Evolutionary conservation across 1,139 yeast genomes (phyloP), one percentile per base, ranked within the genome.

Genomic region (Geotrichum klebahnii): DNA sequence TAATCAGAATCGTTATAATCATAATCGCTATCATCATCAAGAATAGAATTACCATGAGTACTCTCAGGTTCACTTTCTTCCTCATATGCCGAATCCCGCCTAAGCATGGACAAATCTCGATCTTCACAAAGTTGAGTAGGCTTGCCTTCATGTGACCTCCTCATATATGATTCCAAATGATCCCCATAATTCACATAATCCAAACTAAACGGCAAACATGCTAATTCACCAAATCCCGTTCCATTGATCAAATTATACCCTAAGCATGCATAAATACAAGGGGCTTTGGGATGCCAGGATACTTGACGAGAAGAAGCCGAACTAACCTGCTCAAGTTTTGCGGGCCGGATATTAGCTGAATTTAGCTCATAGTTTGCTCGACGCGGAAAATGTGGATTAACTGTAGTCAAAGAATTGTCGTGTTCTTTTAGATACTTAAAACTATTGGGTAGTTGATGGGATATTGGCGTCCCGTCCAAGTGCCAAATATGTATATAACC

Each of bases 401-500:
- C n/a, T 5, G 35, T 5, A 20, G 14, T 12, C n/a, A 20, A 3
- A 8, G 22, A 12, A 19, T 17, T 24, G 31, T 36, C 22, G 36
- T 46, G 31, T 39, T 51, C 28, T 10, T 44, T 24, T 22, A 45
- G 6, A 42, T 28, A 4, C 33, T 42, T 17, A 23, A 38, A 19
- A 40, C 41, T 14, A 34, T 14, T 28, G 33, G 10, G 42, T 39
- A 12, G 26, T 50, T 53, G 19, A n/a, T n/a, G n/a, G 12, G 52
- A 46, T 14, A 48, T 54, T 16, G 64, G 53, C 12, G 59, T 55
- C 9, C 69, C 69, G 50, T 65, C 66, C 14, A 66, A 55, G 42
- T 61, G 57, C 68, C 68, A 66, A 28, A 66, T 60, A 50, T 59
- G 62, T 3, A 64, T 60, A 23, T 54, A 46, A 20, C 68, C 68